Base-by-base conservation (phyloP, 106 monocot genomes). In the Vanilla planifolia region DNA sequence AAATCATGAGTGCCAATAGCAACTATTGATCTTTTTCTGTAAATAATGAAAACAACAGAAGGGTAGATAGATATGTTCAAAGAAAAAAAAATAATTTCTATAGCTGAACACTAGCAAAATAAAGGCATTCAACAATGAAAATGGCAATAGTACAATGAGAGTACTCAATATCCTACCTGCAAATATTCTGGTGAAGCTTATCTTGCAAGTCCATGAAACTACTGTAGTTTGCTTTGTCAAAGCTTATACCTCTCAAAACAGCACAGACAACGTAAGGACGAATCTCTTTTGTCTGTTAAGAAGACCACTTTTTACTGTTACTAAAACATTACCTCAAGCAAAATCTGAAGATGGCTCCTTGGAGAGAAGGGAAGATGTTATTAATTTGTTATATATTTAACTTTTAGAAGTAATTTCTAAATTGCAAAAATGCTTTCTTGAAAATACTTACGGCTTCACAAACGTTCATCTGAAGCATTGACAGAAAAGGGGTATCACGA, bases 1-100 rank as follows among this genome's bases (percentile, higher is more conserved):
- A 95, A 74, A 81, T 95, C 95, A 83, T 86, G 90, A 55, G 95
- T 95, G 13, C 95, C 95, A 75, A 95, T 90, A 24, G 95, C 89
- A 67, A 95, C 95, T 4, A 90, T 56, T 35, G 90, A 81, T 71
- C 95, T 95, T 80, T 68, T 90, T 70, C 95, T 95, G 45, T 4
- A 29, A 62, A 11, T 16, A 36, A 36, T 16, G 9, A 36, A 5
- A 2, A 28, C 29, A 57, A 4, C 28, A 1, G 20, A 3, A 57
- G 35, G 10, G 53, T 8, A 35, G 21, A 30, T 17, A 56, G 7
- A 56, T n/a, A n/a, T n/a, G n/a, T n/a, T n/a, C n/a, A n/a, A n/a
- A n/a, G n/a, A n/a, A n/a, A n/a, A n/a, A n/a, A 33, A 6, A 1
- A 57, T 35, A 8, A 20, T 1, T 35, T 34, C n/a, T 20, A 36